Evolutionary conservation across 768 basidiomycete species (phyloP).

Genomic region (Russula foetens): DNA sequence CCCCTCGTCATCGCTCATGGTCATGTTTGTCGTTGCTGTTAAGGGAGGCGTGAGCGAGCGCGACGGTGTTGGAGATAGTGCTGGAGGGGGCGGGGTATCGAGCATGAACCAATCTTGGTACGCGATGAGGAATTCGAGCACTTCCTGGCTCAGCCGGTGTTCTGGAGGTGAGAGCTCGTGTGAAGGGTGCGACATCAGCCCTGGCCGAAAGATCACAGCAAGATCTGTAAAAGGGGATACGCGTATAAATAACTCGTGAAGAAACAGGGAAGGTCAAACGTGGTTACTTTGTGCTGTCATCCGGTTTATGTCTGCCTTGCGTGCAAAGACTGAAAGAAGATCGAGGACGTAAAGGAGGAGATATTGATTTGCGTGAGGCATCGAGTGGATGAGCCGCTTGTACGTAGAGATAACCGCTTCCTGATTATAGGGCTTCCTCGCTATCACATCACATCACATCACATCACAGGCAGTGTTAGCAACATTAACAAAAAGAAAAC

Average conservation of each 20-base stretch:
- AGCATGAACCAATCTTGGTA: constrained; percentile 95
- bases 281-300: constrained; percentile 91
- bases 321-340: constrained; percentile 88
- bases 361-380: constrained; percentile 89
- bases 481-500: not conserved
- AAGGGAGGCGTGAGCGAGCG: constrained; percentile 14
- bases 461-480: constrained; percentile 10
- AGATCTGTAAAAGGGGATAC: constrained; percentile 48
- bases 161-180: constrained; percentile 84
- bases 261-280: too few relatives aligned
- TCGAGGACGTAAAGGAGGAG: constrained; percentile 97
- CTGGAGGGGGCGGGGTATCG: constrained; percentile 68
- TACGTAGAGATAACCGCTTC: constrained; percentile 72
- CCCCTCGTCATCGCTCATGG: constrained; percentile 33
- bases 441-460: too few relatives aligned
- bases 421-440: constrained; percentile 58
- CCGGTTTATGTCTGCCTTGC: constrained; percentile 84
- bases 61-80: constrained; percentile 17
- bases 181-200: constrained; percentile 79
- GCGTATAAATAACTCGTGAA: not conserved
- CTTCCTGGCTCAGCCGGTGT: constrained; percentile 80
- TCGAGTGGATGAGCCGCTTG: constrained; percentile 71
- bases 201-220: constrained; percentile 95
- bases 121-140: constrained; percentile 93
- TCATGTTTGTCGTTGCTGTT: constrained; percentile 17